Evolutionary conservation across 2,329 filamentous ascomycete species (phyloP).

Genomic region (Parastagonospora avenae): DNA sequence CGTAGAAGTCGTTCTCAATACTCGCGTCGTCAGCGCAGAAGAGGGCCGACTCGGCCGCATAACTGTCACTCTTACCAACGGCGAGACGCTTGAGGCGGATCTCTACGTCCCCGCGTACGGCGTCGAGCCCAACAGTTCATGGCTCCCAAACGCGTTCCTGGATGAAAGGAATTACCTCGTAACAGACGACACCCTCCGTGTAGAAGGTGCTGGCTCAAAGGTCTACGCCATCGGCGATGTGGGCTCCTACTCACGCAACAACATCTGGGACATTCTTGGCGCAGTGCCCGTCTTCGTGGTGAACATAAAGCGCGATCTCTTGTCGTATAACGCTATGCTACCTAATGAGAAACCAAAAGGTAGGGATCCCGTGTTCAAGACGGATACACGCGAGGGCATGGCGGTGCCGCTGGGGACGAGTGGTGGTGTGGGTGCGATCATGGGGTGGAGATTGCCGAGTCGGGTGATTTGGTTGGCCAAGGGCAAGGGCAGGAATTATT

Average conservation of each 20-base stretch:
- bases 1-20: constrained; percentile 52
- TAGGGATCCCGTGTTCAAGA: constrained; percentile 30
- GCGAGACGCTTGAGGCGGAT: constrained; percentile 55
- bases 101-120: constrained; percentile 60
- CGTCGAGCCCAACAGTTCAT: constrained; percentile 58
- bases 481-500: constrained; percentile 50
- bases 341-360: constrained; percentile 30
- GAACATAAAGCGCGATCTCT: constrained; percentile 56
- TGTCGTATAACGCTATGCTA: constrained; percentile 28
- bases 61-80: constrained; percentile 48
- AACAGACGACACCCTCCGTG: constrained; percentile 54
- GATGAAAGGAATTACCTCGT: constrained; percentile 54
- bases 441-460: constrained; percentile 47
- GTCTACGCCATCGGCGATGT: constrained; percentile 58
- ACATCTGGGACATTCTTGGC: constrained; percentile 48
- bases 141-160: constrained; percentile 56
- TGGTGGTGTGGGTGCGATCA: constrained; percentile 42
- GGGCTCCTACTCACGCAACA: constrained; percentile 49
- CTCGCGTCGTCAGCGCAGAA: constrained; percentile 37
- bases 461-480: constrained; percentile 49
- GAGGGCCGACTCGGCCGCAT: constrained; percentile 44
- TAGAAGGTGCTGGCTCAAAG: constrained; percentile 51
- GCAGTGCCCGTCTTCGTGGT: constrained; percentile 48
- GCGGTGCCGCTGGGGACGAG: constrained; percentile 39
- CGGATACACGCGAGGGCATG: constrained; percentile 29